These are phyloP conservation scores for Fistulinella prunicolor DNA, from an alignment of 768 basidiomycete species.

Conservation along the genomic window DNA sequence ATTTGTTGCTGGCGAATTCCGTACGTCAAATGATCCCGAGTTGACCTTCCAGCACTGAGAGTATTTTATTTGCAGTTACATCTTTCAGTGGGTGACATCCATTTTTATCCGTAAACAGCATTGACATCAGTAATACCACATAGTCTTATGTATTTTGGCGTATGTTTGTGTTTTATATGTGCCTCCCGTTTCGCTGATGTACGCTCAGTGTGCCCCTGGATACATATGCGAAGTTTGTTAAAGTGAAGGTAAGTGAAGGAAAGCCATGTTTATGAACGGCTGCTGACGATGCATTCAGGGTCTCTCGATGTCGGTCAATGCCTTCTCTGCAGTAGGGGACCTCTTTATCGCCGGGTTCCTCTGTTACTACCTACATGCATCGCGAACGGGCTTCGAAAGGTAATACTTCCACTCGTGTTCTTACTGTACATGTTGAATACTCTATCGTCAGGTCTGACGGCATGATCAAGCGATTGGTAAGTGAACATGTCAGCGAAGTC, in stretches of 20 bases:
- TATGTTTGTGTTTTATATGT: constrained; percentile 23
- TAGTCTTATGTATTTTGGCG: constrained; percentile 38
- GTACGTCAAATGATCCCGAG: constrained; percentile 12
- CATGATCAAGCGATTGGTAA: too few relatives aligned
- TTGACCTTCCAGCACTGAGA: constrained; percentile 2
- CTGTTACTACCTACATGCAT: too few relatives aligned
- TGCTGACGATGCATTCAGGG: too few relatives aligned
- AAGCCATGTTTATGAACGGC: background rate
- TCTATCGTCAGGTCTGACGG: too few relatives aligned
- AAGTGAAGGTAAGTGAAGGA: constrained; percentile 41
- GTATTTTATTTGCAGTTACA: constrained; percentile 21
- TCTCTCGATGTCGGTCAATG: too few relatives aligned
- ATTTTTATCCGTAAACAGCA: background rate
- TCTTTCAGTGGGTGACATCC: constrained; percentile 31
- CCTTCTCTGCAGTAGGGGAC: too few relatives aligned
- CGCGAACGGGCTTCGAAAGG: too few relatives aligned
- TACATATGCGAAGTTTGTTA: constrained; percentile 46
- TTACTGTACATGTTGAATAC: too few relatives aligned
- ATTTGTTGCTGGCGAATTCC: constrained; percentile 44
- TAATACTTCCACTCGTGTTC: too few relatives aligned
- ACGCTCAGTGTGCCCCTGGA: constrained; percentile 36
- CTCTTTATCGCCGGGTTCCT: too few relatives aligned
- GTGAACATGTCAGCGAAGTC: too few relatives aligned
- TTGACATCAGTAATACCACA: constrained; percentile 1
- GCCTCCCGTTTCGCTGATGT: background rate